Conservation (phyloP, 1,139 yeast genomes). For the Blastobotrys niveus region DNA sequence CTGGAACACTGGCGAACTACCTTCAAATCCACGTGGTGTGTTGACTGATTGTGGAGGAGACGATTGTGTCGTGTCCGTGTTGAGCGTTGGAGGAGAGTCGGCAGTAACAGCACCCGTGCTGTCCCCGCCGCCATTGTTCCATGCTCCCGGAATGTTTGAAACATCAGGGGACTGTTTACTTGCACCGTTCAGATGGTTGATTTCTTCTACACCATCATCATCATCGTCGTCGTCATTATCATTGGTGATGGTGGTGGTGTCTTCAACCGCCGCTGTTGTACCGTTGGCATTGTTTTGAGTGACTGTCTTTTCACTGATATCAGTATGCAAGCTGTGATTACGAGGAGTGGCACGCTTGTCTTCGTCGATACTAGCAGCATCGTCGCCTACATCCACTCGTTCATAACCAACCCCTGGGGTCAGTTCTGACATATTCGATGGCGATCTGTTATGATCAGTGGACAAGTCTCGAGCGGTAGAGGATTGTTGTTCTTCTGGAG, state of each 20-base stretch:
- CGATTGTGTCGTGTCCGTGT: slow-evolving; percentile 7
- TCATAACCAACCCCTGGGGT: slow-evolving; percentile 24
- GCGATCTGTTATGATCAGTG: slow-evolving; percentile 13
- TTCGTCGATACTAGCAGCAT: slow-evolving; percentile 11
- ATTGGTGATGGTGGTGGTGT: neutral
- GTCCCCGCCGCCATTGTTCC: slow-evolving; percentile 15
- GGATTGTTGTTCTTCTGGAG: neutral
- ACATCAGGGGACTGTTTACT: slow-evolving; percentile 8
- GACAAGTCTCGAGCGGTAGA: neutral
- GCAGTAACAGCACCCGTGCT: too few species aligned
- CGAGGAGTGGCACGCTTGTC: neutral
- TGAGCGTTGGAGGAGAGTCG: slow-evolving; percentile 3
- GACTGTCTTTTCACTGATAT: slow-evolving; percentile 13
- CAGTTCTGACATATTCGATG: slow-evolving; percentile 19
- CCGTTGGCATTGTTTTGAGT: slow-evolving; percentile 21
- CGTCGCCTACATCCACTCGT: slow-evolving; percentile 20
- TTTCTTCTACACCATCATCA: neutral
- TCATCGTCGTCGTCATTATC: too few species aligned
- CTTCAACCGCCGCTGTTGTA: neutral
- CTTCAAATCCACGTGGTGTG: slow-evolving; percentile 6
- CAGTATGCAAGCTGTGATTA: too few species aligned
- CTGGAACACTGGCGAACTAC: slow-evolving; percentile 3
- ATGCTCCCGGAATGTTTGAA: slow-evolving; percentile 23
- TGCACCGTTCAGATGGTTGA: neutral
- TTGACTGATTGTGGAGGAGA: slow-evolving; percentile 12